Evolutionary conservation across 495 filamentous ascomycete genomes (phyloP).

Genomic region (Aspergillus campestris): DNA sequence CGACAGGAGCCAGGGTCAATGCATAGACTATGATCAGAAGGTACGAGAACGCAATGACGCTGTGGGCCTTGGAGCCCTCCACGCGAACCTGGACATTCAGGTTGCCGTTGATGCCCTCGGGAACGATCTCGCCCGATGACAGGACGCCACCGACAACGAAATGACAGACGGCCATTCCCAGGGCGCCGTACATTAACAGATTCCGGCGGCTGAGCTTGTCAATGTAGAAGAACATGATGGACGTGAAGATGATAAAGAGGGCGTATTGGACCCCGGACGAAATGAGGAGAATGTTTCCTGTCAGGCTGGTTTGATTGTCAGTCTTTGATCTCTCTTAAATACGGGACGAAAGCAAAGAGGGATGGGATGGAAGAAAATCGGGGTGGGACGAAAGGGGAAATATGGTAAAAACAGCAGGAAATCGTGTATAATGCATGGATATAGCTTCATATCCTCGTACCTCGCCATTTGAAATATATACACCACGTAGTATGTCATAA

Average conservation of each 20-base stretch:
- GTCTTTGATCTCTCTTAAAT: no score
- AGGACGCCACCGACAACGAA: constrained; percentile 46
- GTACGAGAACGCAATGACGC: constrained; percentile 61
- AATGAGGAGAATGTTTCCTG: constrained; percentile 50
- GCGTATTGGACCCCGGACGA: constrained; percentile 59
- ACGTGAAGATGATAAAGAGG: constrained; percentile 56
- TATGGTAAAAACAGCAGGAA: no score
- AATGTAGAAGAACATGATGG: constrained; percentile 55
- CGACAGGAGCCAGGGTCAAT: constrained; percentile 52
- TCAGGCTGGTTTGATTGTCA: neutral
- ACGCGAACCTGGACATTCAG: constrained; percentile 52
- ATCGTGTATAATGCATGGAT: no score
- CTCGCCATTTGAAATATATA: constrained; percentile 53
- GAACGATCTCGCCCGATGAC: constrained; percentile 30
- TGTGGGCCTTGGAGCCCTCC: constrained; percentile 45
- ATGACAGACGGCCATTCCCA: constrained; percentile 49
- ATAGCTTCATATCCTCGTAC: neutral
- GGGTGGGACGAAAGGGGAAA: no score
- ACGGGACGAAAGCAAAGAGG: no score
- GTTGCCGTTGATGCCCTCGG: constrained; percentile 47
- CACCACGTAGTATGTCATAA: constrained; percentile 53
- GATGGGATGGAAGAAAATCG: no score
- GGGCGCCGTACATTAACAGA: constrained; percentile 54
- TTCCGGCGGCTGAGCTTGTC: constrained; percentile 55
- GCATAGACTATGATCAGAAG: constrained; percentile 62